A percentile compares a stretch with the other conserved stretches of the same genome.
These are phyloP conservation scores for bread wheat (Triticum aestivum) DNA, from an alignment of 176 grass and related monocot genomes.

Conservation along the genomic window DNA sequence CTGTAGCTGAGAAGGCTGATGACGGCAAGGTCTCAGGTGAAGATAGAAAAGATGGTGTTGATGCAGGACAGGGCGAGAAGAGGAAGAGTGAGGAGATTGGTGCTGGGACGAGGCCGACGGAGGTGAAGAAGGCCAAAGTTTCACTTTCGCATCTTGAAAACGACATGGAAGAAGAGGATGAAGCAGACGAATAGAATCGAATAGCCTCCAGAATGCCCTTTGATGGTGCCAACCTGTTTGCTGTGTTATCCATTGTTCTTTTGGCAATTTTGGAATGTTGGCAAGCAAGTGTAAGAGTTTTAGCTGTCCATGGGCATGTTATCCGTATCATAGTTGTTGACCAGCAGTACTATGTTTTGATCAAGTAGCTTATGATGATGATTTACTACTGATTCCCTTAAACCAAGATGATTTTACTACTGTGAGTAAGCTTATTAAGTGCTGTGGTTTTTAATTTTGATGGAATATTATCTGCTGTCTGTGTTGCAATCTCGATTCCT, in stretches of 20 bases:
- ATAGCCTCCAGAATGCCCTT: not conserved
- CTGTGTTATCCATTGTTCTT: not conserved
- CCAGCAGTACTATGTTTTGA: not conserved
- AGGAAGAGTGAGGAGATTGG: constrained; percentile 47
- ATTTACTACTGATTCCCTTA: not conserved
- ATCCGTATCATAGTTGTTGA: not conserved
- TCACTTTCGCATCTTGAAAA: constrained; percentile 88
- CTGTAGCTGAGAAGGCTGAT: constrained; percentile 22
- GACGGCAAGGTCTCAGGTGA: constrained; percentile 28
- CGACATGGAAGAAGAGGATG: constrained; percentile 55
- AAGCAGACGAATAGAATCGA: constrained; percentile 24
- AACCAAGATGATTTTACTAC: not conserved
- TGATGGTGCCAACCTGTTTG: not conserved
- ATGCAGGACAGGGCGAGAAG: constrained; percentile 45
- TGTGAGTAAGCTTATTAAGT: not conserved
- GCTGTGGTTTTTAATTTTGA: not conserved
- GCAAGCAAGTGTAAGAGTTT: constrained; percentile 2
- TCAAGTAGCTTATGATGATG: not conserved
- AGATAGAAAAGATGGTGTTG: constrained; percentile 29
- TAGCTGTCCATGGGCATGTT: not conserved
- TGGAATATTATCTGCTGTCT: not conserved
- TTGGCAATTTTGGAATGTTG: not conserved
- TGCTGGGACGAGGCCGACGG: not conserved
- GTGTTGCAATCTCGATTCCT: too few relatives aligned
- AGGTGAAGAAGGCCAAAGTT: constrained; percentile 69